Evolutionary conservation across 768 basidiomycete species (phyloP).

Genomic region (Lactifluus piperatus): DNA sequence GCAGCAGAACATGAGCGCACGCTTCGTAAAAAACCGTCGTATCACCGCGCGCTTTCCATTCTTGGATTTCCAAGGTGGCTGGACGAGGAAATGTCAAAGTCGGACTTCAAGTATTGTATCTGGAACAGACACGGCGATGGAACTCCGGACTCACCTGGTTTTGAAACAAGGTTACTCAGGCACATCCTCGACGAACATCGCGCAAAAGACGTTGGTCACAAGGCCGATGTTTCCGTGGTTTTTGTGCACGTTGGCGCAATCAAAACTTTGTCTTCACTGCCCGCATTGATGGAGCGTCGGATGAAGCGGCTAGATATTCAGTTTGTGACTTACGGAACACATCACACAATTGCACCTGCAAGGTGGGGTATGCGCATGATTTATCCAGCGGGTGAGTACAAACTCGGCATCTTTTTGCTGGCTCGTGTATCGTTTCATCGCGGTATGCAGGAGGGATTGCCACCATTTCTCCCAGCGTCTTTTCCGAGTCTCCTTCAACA

Average conservation of each 20-base stretch:
- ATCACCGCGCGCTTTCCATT: conserved; percentile 15
- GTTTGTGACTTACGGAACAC: conserved; percentile 64
- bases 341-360: conserved; percentile 39
- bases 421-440: neutral
- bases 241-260: conserved; percentile 61
- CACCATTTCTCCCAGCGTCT: conserved; percentile 57
- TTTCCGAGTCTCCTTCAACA: conserved; percentile 44
- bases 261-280: conserved; percentile 38
- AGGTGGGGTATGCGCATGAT: conserved; percentile 60
- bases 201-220: conserved; percentile 5
- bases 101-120: conserved; percentile 6
- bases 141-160: neutral
- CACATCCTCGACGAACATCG: conserved; percentile 8
- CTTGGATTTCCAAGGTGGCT: conserved; percentile 14
- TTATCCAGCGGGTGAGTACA: conserved; percentile 52
- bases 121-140: conserved; percentile 18
- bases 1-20: neutral
- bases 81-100: conserved; percentile 8
- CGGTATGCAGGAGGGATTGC: conserved; percentile 52
- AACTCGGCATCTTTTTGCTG: neutral
- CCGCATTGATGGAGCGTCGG: conserved; percentile 40
- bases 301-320: conserved; percentile 38
- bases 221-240: conserved; percentile 39
- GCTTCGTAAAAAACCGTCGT: conserved; percentile 5
- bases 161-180: conserved; percentile 7